Evolutionary conservation across 805 yeast genomes (phyloP).

Genomic region (Wickerhamia fluorescens): DNA sequence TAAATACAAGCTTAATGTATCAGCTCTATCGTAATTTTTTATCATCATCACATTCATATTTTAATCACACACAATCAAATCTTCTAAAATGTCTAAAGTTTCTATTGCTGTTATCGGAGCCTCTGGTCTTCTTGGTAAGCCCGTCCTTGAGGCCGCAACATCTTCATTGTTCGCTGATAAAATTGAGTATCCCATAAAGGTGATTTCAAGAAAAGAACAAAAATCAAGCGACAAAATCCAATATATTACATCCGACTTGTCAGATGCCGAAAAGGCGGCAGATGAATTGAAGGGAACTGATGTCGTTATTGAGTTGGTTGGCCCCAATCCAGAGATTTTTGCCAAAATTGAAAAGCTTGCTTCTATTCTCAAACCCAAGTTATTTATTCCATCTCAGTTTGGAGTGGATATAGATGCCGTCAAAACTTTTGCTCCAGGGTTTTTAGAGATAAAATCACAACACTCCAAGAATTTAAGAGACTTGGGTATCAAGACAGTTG

Average conservation of each 20-base stretch:
- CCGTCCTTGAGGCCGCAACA: conserved; percentile 38
- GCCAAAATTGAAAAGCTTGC: conserved; percentile 33
- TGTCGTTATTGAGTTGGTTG: conserved; percentile 42
- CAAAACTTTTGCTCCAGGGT: conserved; percentile 24
- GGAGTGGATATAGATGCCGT: conserved; percentile 39
- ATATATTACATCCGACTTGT: conserved; percentile 30
- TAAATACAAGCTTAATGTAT: no score
- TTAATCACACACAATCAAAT: no score
- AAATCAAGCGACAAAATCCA: conserved; percentile 28
- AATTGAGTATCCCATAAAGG: conserved; percentile 42
- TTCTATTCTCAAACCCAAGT: conserved; percentile 40
- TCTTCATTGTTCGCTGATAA: conserved; percentile 34
- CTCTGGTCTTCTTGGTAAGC: conserved; percentile 46
- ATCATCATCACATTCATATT: no score
- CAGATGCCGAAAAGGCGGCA: conserved; percentile 17
- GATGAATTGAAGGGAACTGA: conserved; percentile 42
- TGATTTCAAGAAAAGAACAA: conserved; percentile 38
- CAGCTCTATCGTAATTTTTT: no score
- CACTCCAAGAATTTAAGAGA: conserved; percentile 32
- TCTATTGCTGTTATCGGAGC: conserved; percentile 48
- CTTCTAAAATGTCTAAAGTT: conserved; percentile 14
- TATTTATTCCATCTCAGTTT: conserved; percentile 56
- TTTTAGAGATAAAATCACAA: conserved; percentile 23
- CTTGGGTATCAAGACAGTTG: conserved; percentile 44
- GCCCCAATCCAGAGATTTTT: conserved; percentile 23